A percentile compares a stretch with the other conserved stretches of the same genome.
phyloP scores from a whole-genome alignment of 805 yeast species.

The Wickerhamiella brachini region DNA sequence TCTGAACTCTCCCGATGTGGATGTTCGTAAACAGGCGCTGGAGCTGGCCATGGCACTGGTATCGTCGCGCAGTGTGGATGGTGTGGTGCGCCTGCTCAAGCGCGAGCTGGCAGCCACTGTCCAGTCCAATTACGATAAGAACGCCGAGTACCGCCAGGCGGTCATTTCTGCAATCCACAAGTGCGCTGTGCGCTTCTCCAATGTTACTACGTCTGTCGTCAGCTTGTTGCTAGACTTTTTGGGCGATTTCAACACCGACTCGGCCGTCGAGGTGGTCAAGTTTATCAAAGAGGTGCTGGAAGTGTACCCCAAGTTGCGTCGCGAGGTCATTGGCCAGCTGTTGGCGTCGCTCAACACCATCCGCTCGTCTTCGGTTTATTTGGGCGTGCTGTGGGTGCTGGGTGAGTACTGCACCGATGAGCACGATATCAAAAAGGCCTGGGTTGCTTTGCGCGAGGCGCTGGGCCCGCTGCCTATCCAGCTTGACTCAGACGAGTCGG shows the following conservation, averaged over 20 bases:
- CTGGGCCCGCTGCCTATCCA: conserved; percentile 84
- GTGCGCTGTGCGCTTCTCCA: conserved; percentile 76
- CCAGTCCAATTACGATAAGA: conserved; percentile 51
- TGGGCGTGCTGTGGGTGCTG: conserved; percentile 90
- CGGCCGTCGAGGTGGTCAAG: conserved; percentile 81
- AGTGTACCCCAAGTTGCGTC: conserved; percentile 69
- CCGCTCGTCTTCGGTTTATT: conserved; percentile 77
- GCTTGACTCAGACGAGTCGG: conserved; percentile 26
- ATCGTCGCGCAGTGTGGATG: conserved; percentile 81
- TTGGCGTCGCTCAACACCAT: conserved; percentile 48
- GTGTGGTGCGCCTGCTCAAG: conserved; percentile 79
- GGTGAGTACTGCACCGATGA: conserved; percentile 81
- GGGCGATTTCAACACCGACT: conserved; percentile 62
- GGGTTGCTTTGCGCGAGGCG: conserved; percentile 73
- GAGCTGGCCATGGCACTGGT: conserved; percentile 70
- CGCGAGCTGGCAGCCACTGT: conserved; percentile 76
- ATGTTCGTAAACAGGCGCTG: conserved; percentile 79
- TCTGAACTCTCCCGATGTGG: conserved; percentile 76
- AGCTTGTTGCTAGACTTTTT: conserved; percentile 76
- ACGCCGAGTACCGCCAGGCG: conserved; percentile 75
- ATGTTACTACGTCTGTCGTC: conserved; percentile 84
- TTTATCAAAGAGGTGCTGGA: conserved; percentile 92
- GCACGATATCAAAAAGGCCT: conserved; percentile 59
- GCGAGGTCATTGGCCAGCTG: conserved; percentile 48
- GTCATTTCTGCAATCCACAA: conserved; percentile 79